Base-by-base conservation (phyloP, 2,329 filamentous ascomycete genomes). In the Fusarium succisae region DNA sequence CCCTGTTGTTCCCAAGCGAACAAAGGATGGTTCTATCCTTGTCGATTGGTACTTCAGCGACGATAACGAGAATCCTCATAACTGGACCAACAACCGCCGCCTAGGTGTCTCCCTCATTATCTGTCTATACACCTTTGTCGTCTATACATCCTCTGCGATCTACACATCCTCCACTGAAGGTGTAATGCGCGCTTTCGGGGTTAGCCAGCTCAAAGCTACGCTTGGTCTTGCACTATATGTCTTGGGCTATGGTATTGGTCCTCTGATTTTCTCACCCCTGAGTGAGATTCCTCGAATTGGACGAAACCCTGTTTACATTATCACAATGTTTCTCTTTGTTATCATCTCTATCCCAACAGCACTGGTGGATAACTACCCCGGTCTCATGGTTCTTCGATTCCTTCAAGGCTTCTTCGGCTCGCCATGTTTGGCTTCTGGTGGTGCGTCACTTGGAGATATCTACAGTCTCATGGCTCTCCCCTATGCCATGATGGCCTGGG, bases 321-420 rank as follows among this genome's bases (percentile, higher is more conserved):
- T 88, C 73, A 91, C 91, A 15, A 91, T 94, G 83, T 87, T 88
- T 66, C 83, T 94, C 35, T 94, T 93, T 79, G 89, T 92, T 55
- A 86, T 93, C 69, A 81, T 94, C 17, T 89, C 87, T 11, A 86
- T 94, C 22, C 91, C 91, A 0, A 89, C 91, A 0, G 89, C 91
- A 0, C 80, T 93, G 0, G 89, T 89, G 8, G 81, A 87, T 50
- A 92, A 91, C 82, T 92, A 91, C 59, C 82, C 88, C 0, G 90
- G 90, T 1, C 84, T 94, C 15, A 86, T 93, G 75, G 89, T 92
- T 6, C 83, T 91, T 6, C 87, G 91, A 3, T 92, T 92, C 81
- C 80, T 92, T 8, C 89, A 90, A 67, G 91, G 90, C 4, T 91
- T 92, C 84, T 91, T 92, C 73, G 91, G 91, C 14, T 89, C 86